phyloP scores from a whole-genome alignment of 169 alveolate genomes.

The Plasmodium billcollinsi region DNA sequence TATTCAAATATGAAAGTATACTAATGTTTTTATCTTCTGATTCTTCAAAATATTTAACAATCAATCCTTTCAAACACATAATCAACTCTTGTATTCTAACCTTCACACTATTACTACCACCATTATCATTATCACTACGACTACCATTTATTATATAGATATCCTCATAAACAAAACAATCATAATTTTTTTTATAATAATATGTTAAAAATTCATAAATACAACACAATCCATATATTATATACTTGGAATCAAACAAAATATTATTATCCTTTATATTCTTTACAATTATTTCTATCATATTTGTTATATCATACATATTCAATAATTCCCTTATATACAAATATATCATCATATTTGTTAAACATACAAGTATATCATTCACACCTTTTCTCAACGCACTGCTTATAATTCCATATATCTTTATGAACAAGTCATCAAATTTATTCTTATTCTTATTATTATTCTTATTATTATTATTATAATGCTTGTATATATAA shows the following conservation, averaged over 20 bases:
- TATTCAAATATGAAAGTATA: slow-evolving; percentile 33
- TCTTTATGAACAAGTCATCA: slow-evolving; percentile 29
- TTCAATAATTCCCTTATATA: slow-evolving; percentile 55
- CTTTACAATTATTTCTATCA: slow-evolving; percentile 9
- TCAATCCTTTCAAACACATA: background rate
- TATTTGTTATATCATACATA: slow-evolving; percentile 28
- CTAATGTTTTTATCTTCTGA: slow-evolving; percentile 54
- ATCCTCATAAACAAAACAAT: slow-evolving; percentile 41
- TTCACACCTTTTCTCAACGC: slow-evolving; percentile 5
- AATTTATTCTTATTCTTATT: slow-evolving; percentile 18
- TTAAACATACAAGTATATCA: slow-evolving; percentile 14
- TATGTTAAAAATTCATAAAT: slow-evolving; percentile 39
- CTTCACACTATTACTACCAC: background rate
- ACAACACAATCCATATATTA: slow-evolving; percentile 50
- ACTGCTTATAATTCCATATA: slow-evolving; percentile 21
- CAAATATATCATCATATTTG: slow-evolving; percentile 65
- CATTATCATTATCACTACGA: background rate
- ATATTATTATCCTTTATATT: slow-evolving; percentile 9
- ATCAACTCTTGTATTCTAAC: background rate
- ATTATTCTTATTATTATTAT: slow-evolving; percentile 47
- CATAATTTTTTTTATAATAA: slow-evolving; percentile 43
- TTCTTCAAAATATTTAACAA: slow-evolving; percentile 45
- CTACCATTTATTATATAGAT: background rate
- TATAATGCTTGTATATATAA: slow-evolving; percentile 71
- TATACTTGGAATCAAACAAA: slow-evolving; percentile 56